Percentiles rank a stretch among this genome's conserved stretches.
These are phyloP conservation scores for Neurospora tetrasperma DNA, from an alignment of 495 filamentous ascomycete species.

Conservation along the genomic window DNA sequence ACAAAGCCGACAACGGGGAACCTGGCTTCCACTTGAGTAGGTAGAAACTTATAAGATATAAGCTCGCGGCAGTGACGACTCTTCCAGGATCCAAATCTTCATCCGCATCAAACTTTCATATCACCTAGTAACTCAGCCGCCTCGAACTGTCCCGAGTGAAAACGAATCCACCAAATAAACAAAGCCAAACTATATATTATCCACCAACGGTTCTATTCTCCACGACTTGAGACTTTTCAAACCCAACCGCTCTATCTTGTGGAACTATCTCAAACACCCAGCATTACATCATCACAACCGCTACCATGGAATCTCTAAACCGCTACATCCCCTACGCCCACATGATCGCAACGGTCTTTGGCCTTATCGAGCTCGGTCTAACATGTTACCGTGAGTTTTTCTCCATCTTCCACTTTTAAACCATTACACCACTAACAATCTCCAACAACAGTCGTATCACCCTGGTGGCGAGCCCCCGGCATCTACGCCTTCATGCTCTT, in stretches of 20 bases:
- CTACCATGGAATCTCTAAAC: conserved; percentile 3
- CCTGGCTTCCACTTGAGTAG: neutral
- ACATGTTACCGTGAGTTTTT: conserved; percentile 56
- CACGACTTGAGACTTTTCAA: neutral
- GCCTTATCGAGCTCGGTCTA: conserved; percentile 60
- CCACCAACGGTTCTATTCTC: neutral
- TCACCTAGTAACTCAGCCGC: neutral
- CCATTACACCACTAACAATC: conserved; percentile 7
- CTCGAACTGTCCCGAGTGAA: neutral
- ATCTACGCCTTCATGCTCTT: conserved; percentile 65
- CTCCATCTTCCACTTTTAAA: neutral
- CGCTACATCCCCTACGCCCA: conserved; percentile 52
- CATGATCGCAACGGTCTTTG: conserved; percentile 51
- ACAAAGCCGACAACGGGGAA: neutral
- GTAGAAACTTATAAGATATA: neutral
- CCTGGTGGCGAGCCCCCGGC: conserved; percentile 29
- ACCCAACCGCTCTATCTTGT: neutral
- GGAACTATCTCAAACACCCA: neutral
- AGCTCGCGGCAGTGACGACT: neutral
- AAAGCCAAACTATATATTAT: neutral
- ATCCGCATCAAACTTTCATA: neutral
- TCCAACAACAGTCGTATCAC: conserved; percentile 22
- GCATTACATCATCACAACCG: neutral
- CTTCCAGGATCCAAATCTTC: neutral
- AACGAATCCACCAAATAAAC: neutral